phyloP scores from a whole-genome alignment of 768 basidiomycete species.

The Pleurotus giganteus region DNA sequence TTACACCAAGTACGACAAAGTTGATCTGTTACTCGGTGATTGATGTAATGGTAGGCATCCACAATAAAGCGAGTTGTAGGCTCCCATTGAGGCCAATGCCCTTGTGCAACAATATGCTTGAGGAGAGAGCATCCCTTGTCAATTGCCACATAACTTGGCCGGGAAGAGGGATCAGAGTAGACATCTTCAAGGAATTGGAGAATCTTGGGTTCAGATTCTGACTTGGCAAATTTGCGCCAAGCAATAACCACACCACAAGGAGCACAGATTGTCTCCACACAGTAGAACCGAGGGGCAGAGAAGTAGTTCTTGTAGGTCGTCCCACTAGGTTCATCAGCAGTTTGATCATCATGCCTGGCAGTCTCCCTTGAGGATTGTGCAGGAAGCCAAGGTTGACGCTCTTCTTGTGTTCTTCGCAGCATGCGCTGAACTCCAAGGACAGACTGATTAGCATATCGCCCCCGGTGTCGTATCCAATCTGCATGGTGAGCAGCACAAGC shows the following conservation, averaged over 20 bases:
- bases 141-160: too few species aligned
- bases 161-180: constrained; percentile 16
- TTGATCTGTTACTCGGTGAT: constrained; percentile 22
- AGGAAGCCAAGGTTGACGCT: constrained; percentile 17
- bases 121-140: constrained; percentile 23
- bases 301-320: constrained; percentile 15
- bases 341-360: not conserved
- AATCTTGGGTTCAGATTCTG: constrained; percentile 23
- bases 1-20: constrained; percentile 29
- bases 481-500: too few species aligned
- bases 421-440: constrained; percentile 14
- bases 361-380: too few species aligned
- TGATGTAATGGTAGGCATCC: constrained; percentile 22
- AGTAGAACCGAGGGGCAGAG: not conserved
- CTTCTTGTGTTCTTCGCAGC: constrained; percentile 15
- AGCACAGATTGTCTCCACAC: constrained; percentile 12
- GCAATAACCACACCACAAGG: too few species aligned
- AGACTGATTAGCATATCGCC: too few species aligned
- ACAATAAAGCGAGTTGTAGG: constrained; percentile 21
- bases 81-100: constrained; percentile 11
- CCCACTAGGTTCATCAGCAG: constrained; percentile 12
- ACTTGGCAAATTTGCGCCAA: too few species aligned
- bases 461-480: too few species aligned
- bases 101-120: constrained; percentile 6
- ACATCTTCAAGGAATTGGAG: constrained; percentile 16